These are phyloP conservation scores for Moesziomyces aphidis DNA, from an alignment of 1,284 basidiomycete genomes.

Conservation along the genomic window DNA sequence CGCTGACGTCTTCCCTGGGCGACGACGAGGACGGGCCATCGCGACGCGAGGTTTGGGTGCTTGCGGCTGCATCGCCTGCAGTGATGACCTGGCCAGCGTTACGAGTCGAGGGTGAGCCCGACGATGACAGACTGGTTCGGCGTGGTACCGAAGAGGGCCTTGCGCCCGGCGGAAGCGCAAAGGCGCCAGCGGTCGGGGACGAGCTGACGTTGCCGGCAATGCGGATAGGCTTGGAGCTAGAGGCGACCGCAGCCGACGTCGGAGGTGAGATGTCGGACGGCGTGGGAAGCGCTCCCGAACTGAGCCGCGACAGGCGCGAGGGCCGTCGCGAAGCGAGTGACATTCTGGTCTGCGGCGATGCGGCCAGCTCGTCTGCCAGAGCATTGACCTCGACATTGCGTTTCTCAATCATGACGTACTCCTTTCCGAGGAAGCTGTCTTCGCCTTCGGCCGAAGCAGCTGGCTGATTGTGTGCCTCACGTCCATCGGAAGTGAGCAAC, in stretches of 20 bases:
- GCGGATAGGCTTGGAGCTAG: conserved; percentile 21
- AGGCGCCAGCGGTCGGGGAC: conserved; percentile 38
- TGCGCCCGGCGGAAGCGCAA: conserved; percentile 53
- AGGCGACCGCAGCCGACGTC: conserved; percentile 5
- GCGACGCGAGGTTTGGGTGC: conserved; percentile 24
- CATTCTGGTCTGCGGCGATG: conserved; percentile 36
- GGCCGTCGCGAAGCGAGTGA: conserved; percentile 39
- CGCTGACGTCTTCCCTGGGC: conserved; percentile 38
- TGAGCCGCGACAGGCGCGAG: conserved; percentile 46
- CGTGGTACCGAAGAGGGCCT: conserved; percentile 45
- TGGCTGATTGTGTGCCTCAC: conserved; percentile 3
- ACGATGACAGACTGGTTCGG: conserved; percentile 47
- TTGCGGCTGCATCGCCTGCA: conserved; percentile 27
- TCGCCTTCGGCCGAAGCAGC: conserved; percentile 25
- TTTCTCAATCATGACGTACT: conserved; percentile 74
- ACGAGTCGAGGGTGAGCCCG: conserved; percentile 44
- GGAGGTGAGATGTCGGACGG: conserved; percentile 26
- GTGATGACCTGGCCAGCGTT: conserved; percentile 37
- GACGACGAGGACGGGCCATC: conserved; percentile 13
- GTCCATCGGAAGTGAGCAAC: conserved; percentile 10
- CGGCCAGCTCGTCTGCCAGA: conserved; percentile 70
- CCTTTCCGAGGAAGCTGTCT: conserved; percentile 67
- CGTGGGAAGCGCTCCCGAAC: conserved; percentile 18
- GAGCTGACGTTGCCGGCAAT: conserved; percentile 17
- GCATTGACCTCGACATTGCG: conserved; percentile 73